A percentile compares a stretch with the other conserved stretches of the same genome.
Conservation (phyloP, 352 stramenopile species). For the Phytophthora sojae region DNA sequence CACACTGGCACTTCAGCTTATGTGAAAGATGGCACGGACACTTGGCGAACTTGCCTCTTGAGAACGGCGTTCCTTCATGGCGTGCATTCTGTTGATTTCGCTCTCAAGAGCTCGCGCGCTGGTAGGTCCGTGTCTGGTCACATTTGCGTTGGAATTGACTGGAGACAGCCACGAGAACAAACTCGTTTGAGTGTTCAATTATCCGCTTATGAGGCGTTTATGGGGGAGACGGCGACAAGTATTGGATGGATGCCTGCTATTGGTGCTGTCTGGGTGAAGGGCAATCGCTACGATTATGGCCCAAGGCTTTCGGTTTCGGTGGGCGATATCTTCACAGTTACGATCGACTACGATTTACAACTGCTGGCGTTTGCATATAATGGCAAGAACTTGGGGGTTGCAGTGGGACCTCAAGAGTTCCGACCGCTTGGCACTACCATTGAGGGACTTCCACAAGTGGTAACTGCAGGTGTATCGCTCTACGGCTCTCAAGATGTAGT, state of each 20-base stretch:
- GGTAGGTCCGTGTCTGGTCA: conserved; percentile 75
- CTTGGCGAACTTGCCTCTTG: conserved; percentile 76
- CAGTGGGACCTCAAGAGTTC: conserved; percentile 56
- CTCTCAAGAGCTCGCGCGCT: conserved; percentile 73
- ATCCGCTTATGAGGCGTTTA: conserved; percentile 48
- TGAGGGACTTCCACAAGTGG: conserved; percentile 44
- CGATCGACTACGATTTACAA: conserved; percentile 82
- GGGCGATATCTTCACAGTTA: conserved; percentile 80
- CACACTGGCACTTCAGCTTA: conserved; percentile 77
- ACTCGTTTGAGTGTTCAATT: conserved; percentile 4
- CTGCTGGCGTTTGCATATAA: conserved; percentile 80
- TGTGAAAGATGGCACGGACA: conserved; percentile 54
- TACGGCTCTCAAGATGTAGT: conserved; percentile 78
- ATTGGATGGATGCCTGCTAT: conserved; percentile 90
- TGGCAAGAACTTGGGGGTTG: conserved; percentile 61
- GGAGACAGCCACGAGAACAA: conserved; percentile 33
- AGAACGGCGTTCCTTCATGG: conserved; percentile 70
- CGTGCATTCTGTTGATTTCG: conserved; percentile 81
- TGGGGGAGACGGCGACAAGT: conserved; percentile 58
- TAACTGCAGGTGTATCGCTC: conserved; percentile 70
- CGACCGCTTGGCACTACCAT: conserved; percentile 38
- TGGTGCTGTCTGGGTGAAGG: conserved; percentile 76
- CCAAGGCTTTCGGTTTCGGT: conserved; percentile 45
- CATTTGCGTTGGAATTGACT: conserved; percentile 81
- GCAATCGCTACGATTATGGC: conserved; percentile 62